A percentile compares a stretch with the other conserved stretches of the same genome.
phyloP scores from a whole-genome alignment of 1,284 basidiomycete species.

The Chalciporus sp. region DNA sequence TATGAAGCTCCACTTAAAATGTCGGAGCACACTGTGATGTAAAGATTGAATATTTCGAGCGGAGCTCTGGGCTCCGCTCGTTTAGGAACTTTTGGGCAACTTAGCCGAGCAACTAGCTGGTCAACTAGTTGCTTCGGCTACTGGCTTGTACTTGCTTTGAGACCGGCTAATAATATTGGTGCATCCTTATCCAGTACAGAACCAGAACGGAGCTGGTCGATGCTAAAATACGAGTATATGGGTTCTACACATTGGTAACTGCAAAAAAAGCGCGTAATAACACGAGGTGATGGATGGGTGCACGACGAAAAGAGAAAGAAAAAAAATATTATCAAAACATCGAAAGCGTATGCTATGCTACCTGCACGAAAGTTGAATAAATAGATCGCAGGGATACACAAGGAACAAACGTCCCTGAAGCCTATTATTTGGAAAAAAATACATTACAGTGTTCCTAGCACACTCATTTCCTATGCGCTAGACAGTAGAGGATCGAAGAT shows the following conservation, averaged over 20 bases:
- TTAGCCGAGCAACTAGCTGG: no score
- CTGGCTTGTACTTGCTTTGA: no score
- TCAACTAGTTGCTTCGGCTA: no score
- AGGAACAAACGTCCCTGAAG: slow-evolving; percentile 13
- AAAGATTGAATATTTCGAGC: no score
- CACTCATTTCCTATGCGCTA: slow-evolving; percentile 21
- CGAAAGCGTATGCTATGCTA: slow-evolving; percentile 17
- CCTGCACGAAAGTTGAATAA: slow-evolving; percentile 20
- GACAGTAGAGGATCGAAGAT: slow-evolving; percentile 33
- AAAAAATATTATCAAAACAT: background rate
- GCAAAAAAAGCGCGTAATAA: background rate
- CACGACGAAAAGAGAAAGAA: background rate
- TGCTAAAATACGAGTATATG: background rate
- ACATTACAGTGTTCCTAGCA: slow-evolving; percentile 18
- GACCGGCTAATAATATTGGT: no score
- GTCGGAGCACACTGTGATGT: no score
- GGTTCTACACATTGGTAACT: background rate
- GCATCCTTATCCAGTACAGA: background rate
- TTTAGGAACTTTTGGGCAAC: no score
- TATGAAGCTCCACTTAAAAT: no score
- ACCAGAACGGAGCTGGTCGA: background rate
- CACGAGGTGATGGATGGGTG: background rate
- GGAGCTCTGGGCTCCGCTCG: no score
- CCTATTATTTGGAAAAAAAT: slow-evolving; percentile 21
- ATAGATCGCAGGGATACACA: slow-evolving; percentile 33